Evolutionary conservation across 2,329 filamentous ascomycete species (phyloP).

Genomic region (Tolypocladium tropicale): DNA sequence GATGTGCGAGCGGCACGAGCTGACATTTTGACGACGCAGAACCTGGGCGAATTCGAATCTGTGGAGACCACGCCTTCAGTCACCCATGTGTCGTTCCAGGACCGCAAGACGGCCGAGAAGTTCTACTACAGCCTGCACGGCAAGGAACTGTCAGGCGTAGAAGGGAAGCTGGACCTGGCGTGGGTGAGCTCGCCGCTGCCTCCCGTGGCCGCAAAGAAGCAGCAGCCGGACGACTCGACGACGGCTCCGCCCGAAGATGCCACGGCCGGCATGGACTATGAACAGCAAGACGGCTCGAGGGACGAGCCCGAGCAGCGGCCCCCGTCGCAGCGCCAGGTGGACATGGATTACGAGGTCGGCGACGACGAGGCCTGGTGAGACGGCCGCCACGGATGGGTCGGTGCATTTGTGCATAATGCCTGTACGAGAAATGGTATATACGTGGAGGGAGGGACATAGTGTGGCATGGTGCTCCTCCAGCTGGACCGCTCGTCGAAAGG

Average conservation of each 20-base stretch:
- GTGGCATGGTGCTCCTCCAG: no score
- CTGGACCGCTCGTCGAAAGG: no score
- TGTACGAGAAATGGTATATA: not conserved
- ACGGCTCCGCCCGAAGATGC: conserved; percentile 11
- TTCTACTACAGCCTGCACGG: conserved; percentile 50
- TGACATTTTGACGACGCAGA: conserved; percentile 28
- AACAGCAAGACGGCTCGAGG: conserved; percentile 11
- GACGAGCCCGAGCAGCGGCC: conserved; percentile 3
- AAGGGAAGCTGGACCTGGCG: conserved; percentile 51
- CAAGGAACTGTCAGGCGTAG: conserved; percentile 49
- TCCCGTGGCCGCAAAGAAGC: conserved; percentile 8
- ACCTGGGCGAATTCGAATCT: conserved; percentile 51
- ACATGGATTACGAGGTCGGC: conserved; percentile 45
- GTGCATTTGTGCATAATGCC: not conserved
- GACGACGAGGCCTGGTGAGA: conserved; percentile 37
- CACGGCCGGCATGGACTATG: conserved; percentile 12
- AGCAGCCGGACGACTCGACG: not conserved
- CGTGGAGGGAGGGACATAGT: not conserved
- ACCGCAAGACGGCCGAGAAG: conserved; percentile 61
- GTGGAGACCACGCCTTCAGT: conserved; percentile 36
- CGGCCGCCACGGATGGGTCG: not conserved
- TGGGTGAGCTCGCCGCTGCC: conserved; percentile 40
- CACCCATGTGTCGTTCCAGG: conserved; percentile 53
- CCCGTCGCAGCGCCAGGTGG: conserved; percentile 21
- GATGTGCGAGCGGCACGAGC: not conserved